phyloP scores from a whole-genome alignment of 371 early-diverging fungal genomes.

The Syncephalastrum contaminatum region DNA sequence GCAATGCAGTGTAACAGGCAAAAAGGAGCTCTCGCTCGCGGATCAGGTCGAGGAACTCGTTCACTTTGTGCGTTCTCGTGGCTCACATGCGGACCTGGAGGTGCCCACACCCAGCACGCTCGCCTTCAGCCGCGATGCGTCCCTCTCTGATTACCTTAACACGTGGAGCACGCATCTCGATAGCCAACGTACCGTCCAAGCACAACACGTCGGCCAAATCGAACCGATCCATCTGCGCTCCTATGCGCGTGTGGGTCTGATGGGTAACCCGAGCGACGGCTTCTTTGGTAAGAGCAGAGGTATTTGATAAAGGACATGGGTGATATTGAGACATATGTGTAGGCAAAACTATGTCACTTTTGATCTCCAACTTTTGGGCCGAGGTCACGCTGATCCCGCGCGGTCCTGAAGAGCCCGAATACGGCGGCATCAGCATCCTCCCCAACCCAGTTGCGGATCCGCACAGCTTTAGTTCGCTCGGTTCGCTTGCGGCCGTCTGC shows the following conservation, averaged over 20 bases:
- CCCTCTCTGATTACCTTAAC: constrained; percentile 2
- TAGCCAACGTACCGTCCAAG: background rate
- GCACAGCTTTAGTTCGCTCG: constrained; percentile 38
- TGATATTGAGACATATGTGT: background rate
- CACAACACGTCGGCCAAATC: constrained; percentile 5
- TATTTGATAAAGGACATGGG: background rate
- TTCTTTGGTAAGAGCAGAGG: constrained; percentile 48
- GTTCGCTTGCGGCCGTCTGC: constrained; percentile 33
- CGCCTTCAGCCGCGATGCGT: constrained; percentile 2
- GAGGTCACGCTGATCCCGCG: constrained; percentile 55
- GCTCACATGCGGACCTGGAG: too few species aligned
- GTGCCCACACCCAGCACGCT: background rate
- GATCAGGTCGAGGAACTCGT: too few species aligned
- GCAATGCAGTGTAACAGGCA: too few species aligned
- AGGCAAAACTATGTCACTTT: constrained; percentile 60
- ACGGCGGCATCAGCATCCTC: constrained; percentile 39
- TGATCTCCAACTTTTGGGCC: constrained; percentile 69
- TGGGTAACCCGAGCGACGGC: constrained; percentile 77
- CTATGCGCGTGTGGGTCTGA: constrained; percentile 67
- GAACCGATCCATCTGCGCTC: constrained; percentile 38
- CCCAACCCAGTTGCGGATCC: constrained; percentile 50
- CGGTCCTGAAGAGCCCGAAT: constrained; percentile 18
- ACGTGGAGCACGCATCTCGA: background rate
- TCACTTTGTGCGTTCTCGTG: too few species aligned
- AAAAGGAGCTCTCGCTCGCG: too few species aligned